These are phyloP conservation scores for Marchantia polymorpha DNA, from an alignment of 225 moss, liverwort and hornwort genomes.

Conservation along the genomic window DNA sequence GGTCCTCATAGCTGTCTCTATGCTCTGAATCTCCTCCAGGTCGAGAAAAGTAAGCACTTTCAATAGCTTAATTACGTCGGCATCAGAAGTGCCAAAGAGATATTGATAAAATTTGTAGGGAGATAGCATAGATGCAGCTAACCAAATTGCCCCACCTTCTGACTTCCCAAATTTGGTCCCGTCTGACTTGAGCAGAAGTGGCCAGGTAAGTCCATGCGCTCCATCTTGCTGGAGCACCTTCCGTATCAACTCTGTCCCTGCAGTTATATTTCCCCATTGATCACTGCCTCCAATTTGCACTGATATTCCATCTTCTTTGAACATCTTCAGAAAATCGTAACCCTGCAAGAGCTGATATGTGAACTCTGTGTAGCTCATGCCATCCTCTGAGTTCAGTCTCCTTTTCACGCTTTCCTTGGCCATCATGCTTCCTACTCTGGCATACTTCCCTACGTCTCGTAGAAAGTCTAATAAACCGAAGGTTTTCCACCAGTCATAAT, in stretches of 20 bases:
- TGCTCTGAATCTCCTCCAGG: slow-evolving; percentile 56
- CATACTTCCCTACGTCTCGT: slow-evolving; percentile 84
- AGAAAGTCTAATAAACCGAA: slow-evolving; percentile 73
- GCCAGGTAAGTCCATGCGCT: slow-evolving; percentile 84
- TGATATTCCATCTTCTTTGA: slow-evolving; percentile 66
- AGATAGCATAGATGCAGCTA: slow-evolving; percentile 62
- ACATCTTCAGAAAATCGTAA: slow-evolving; percentile 88
- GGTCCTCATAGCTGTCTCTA: slow-evolving; percentile 63
- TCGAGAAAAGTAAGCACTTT: slow-evolving; percentile 83
- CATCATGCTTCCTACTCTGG: slow-evolving; percentile 96
- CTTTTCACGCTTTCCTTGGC: slow-evolving; percentile 96
- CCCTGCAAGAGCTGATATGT: slow-evolving; percentile 95
- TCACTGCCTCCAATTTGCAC: slow-evolving; percentile 97
- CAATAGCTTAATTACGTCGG: slow-evolving; percentile 74
- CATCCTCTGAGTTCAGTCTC: slow-evolving; percentile 87
- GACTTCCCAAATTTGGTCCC: slow-evolving; percentile 94
- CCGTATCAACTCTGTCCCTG: slow-evolving; percentile 83
- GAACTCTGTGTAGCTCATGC: slow-evolving; percentile 98
- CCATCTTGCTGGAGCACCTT: slow-evolving; percentile 72
- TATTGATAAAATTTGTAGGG: slow-evolving; percentile 91
- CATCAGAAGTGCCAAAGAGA: slow-evolving; percentile 70
- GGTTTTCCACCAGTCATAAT: slow-evolving; percentile 94
- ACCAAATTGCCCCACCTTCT: slow-evolving; percentile 85
- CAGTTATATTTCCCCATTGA: slow-evolving; percentile 99
- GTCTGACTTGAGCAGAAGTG: slow-evolving; percentile 84